Evolutionary conservation across 148 eudicot genomes (phyloP).

Genomic region (Talinum fruticosum): DNA sequence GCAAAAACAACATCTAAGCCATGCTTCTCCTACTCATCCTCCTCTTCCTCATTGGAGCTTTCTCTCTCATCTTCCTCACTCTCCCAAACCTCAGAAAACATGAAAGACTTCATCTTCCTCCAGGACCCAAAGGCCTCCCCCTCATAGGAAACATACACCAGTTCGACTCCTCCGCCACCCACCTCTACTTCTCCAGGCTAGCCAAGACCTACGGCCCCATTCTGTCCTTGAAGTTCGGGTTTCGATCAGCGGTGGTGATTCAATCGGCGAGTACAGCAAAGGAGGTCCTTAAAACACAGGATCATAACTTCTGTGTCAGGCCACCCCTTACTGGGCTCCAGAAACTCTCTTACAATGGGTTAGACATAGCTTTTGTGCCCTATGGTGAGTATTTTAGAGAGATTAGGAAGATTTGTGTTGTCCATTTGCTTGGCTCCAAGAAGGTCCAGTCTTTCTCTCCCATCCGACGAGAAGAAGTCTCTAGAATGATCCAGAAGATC

Average conservation of each 20-base stretch:
- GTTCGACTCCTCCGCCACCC: constrained; percentile 3
- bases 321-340: not conserved
- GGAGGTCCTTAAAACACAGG: constrained; percentile 20
- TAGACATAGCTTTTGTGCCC: constrained; percentile 13
- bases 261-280: constrained; percentile 17
- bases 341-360: constrained; percentile 15
- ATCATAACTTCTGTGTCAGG: constrained; percentile 20
- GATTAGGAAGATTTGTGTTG: constrained; percentile 19
- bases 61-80: not conserved
- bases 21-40: not conserved
- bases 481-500: constrained; percentile 13
- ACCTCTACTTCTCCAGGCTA: constrained; percentile 14
- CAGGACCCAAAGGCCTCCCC: constrained; percentile 31
- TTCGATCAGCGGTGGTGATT: constrained; percentile 6
- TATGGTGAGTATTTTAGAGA: constrained; percentile 17
- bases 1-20: not conserved
- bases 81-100: not conserved
- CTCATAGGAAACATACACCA: constrained; percentile 23
- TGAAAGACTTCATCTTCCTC: constrained; percentile 6
- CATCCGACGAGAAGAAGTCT: constrained; percentile 20
- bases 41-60: constrained; percentile 3
- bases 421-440: constrained; percentile 25
- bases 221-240: constrained; percentile 16
- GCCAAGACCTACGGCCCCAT: constrained; percentile 28
- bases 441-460: constrained; percentile 19